Evolutionary conservation across 108 stramenopile species (phyloP).

Genomic region (Pseudonitzschia delicatissima): DNA sequence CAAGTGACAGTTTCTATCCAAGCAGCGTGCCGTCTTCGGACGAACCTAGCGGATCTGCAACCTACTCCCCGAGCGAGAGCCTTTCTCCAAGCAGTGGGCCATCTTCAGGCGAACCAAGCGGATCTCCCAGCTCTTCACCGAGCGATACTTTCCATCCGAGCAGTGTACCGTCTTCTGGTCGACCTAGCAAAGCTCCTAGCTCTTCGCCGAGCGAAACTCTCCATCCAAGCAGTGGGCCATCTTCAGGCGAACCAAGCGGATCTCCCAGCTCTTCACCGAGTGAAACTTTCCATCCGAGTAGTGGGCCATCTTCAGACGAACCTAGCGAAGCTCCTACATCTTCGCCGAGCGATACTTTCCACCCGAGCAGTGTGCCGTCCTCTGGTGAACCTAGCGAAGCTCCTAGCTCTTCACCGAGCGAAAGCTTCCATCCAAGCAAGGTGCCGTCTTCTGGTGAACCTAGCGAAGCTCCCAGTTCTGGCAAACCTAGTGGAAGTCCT

Average conservation of each 20-base stretch:
- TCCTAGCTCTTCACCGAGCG: too few species aligned
- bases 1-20: neutral
- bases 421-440: too few species aligned
- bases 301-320: neutral
- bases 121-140: neutral
- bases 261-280: slow-evolving; percentile 8
- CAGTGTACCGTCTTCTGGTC: neutral
- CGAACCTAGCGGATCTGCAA: neutral
- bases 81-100: neutral
- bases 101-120: neutral
- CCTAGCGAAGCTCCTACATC: neutral
- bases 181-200: neutral
- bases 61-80: neutral
- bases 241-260: neutral
- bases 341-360: neutral
- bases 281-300: neutral
- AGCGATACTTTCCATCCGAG: neutral
- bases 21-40: neutral
- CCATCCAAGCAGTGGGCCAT: neutral
- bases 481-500: neutral
- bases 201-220: neutral
- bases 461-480: neutral
- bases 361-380: too few species aligned
- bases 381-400: too few species aligned
- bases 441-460: neutral